Evolutionary conservation across 176 grass and related monocot genomes (phyloP).

Genomic region (Rhynchospora tenuis): DNA sequence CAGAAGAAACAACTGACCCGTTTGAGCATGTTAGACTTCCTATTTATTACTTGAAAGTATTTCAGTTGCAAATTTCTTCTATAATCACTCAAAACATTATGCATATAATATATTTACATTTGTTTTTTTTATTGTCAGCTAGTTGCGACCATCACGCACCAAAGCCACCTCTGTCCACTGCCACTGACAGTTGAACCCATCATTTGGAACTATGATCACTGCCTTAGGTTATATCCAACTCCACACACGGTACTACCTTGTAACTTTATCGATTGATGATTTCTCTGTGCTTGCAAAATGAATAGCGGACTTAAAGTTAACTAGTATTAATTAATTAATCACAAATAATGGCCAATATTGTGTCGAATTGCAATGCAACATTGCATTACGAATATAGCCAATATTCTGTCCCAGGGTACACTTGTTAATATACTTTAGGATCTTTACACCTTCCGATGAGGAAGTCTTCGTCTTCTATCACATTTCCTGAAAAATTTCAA

Average conservation of each 20-base stretch:
- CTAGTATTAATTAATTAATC: not conserved
- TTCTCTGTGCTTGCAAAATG: not conserved
- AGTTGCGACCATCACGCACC: conserved; percentile 92
- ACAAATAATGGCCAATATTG: not conserved
- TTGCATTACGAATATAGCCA: not conserved
- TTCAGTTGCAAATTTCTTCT: conserved; percentile 9
- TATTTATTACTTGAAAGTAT: not conserved
- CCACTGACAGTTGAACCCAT: conserved; percentile 91
- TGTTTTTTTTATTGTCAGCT: conserved; percentile 45
- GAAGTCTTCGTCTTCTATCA: not conserved
- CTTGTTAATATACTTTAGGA: not conserved
- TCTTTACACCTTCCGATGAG: not conserved
- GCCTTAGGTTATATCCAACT: conserved; percentile 85
- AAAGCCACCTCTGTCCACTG: conserved; percentile 97
- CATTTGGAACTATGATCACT: conserved; percentile 99
- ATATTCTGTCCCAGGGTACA: not conserved
- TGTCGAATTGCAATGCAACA: not conserved
- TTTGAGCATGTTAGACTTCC: conserved; percentile 66
- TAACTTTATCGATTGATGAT: conserved; percentile 19
- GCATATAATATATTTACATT: not conserved
- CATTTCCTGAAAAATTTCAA: not conserved
- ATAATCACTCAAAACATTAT: not conserved
- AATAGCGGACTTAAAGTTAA: not conserved
- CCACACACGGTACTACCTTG: conserved; percentile 60
- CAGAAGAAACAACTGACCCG: conserved; percentile 84